Evolutionary conservation across 208 protist genomes (phyloP), one percentile per base, ranked within the genome.

Genomic region (Acanthamoeba royreba): DNA sequence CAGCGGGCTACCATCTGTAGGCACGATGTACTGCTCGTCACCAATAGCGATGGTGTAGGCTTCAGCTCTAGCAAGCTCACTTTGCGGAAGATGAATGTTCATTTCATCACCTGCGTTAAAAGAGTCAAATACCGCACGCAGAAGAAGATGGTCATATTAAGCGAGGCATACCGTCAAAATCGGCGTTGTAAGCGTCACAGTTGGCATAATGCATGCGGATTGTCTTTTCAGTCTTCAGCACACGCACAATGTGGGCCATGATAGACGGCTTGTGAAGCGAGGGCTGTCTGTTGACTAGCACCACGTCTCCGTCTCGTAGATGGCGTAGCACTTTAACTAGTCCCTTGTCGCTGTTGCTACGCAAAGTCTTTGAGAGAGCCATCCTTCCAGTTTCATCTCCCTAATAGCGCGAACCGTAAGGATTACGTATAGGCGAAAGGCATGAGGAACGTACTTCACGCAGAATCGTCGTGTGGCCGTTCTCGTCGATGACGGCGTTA

Each of bases 151-250:
- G 33, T 38, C 13, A 28, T 13, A 69, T 17, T 38, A 69, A 69
- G 9, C 25, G 22, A 69, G 9, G 58, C 49, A 22, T 22, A 58
- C 99, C 99, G 97, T 99, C 99, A 96, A 99, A 99, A 97, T 99
- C 99, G 17, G 99, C 99, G 96, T 99, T 99, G 97, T 99, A 99
- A n/a, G 98, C 99, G 94, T 99, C 99, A 96, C 99, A 99, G 97
- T 99, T 99, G 52, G 99, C 98, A 97, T 99, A 99, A 97, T 99
- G 99, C 95, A 99, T 99, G 88, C 99, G 98, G 66, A 99, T 96
- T 53, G 98, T 99, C 40, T 96, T 97, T 95, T 99, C 98, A 8
- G 97, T 98, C n/a, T 97, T 97, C 4, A 99, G 96, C 19, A 99
- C 98, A 92, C 98, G 93, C 1, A 95, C 97, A 43, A 72, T 95